Evolutionary conservation across 2,329 filamentous ascomycete genomes (phyloP).

Genomic region (Teratosphaeria viscida): DNA sequence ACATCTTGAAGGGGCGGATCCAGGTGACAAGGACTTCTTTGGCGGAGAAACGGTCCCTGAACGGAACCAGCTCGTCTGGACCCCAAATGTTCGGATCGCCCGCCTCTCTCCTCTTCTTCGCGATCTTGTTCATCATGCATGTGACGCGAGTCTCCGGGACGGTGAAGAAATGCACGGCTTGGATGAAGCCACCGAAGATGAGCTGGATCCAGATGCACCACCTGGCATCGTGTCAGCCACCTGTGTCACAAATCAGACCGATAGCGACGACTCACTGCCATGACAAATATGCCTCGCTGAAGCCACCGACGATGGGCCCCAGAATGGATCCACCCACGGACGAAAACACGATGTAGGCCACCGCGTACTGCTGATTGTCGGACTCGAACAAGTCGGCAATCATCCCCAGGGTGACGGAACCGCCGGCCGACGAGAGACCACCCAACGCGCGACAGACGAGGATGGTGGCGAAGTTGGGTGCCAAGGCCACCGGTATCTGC

Average conservation of each 20-base stretch:
- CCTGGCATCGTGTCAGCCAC: slow-evolving; percentile 18
- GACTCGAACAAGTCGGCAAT: slow-evolving; percentile 55
- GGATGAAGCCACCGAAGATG: slow-evolving; percentile 64
- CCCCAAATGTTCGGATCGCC: slow-evolving; percentile 58
- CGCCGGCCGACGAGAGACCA: slow-evolving; percentile 53
- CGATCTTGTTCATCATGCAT: slow-evolving; percentile 68
- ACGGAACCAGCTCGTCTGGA: slow-evolving; percentile 56
- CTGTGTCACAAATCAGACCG: not conserved
- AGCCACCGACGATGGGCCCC: slow-evolving; percentile 28
- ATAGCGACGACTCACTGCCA: slow-evolving; percentile 42
- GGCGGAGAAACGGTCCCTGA: slow-evolving; percentile 29
- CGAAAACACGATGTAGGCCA: slow-evolving; percentile 47
- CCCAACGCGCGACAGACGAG: slow-evolving; percentile 40
- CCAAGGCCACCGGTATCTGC: slow-evolving; percentile 40
- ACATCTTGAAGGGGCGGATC: slow-evolving; percentile 65
- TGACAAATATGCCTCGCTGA: slow-evolving; percentile 33
- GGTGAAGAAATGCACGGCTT: slow-evolving; percentile 46
- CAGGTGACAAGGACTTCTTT: slow-evolving; percentile 45
- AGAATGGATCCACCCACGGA: slow-evolving; percentile 28
- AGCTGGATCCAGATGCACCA: slow-evolving; percentile 85
- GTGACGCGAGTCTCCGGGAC: slow-evolving; percentile 75
- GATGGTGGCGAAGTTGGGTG: slow-evolving; percentile 36
- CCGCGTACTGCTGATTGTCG: slow-evolving; percentile 50
- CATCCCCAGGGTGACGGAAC: slow-evolving; percentile 56
- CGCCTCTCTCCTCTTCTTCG: slow-evolving; percentile 58